A percentile compares a stretch with the other conserved stretches of the same genome.
Evolutionary conservation across 345 rosid species (phyloP).

Genomic region (Linum trigynum): DNA sequence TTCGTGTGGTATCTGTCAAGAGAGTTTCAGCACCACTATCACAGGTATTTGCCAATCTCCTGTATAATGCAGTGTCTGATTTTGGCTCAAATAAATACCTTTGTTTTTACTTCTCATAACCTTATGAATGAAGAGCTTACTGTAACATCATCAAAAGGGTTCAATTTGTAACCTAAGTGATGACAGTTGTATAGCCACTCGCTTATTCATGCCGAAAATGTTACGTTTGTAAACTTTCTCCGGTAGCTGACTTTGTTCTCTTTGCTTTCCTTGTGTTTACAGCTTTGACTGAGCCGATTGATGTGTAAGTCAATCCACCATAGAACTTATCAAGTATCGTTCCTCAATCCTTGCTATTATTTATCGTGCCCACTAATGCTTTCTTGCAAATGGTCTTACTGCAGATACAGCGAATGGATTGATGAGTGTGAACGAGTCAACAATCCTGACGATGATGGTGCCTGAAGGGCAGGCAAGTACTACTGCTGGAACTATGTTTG

Average conservation of each 20-base stretch:
- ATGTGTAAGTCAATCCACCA: slow-evolving; percentile 54
- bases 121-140: not conserved
- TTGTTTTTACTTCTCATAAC: not conserved
- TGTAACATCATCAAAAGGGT: too few relatives aligned
- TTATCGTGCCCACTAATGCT: not conserved
- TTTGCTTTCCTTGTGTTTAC: slow-evolving; percentile 25
- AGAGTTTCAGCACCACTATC: slow-evolving; percentile 71
- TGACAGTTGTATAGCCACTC: too few relatives aligned
- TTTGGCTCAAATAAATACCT: not conserved
- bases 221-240: not conserved
- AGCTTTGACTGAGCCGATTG: slow-evolving; percentile 87
- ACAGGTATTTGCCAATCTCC: slow-evolving; percentile 39
- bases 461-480: not conserved
- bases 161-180: too few relatives aligned
- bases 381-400: not conserved
- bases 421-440: slow-evolving; percentile 80
- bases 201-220: not conserved
- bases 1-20: slow-evolving; percentile 71
- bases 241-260: not conserved
- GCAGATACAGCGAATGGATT: slow-evolving; percentile 95
- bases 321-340: not conserved
- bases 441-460: slow-evolving; percentile 8
- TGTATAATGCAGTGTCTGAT: too few relatives aligned
- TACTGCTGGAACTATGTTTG: not conserved
- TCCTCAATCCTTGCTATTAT: not conserved